Conservation (phyloP, 1,284 basidiomycete genomes). For the Tylopilus sp. region DNA sequence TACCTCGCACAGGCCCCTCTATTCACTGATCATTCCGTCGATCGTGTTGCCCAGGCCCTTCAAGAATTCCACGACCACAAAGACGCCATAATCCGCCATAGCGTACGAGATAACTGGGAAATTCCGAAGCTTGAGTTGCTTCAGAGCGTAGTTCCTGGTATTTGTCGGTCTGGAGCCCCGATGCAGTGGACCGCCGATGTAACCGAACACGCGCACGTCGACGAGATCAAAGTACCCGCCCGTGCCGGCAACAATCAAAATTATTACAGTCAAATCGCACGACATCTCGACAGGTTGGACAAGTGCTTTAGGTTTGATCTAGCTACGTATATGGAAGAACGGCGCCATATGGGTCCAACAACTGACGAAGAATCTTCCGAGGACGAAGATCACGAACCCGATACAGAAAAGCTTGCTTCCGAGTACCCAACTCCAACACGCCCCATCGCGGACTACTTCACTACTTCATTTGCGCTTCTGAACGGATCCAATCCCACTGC, state of each 20-base stretch:
- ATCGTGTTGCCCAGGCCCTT: background rate
- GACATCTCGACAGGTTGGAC: too few relatives aligned
- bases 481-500: too few relatives aligned
- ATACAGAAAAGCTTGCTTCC: background rate
- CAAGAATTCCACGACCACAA: too few relatives aligned
- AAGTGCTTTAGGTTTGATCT: too few relatives aligned
- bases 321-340: too few relatives aligned
- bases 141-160: too few relatives aligned
- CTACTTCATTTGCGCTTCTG: background rate
- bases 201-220: constrained; percentile 13
- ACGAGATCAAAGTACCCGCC: background rate
- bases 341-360: too few relatives aligned
- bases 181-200: constrained; percentile 20
- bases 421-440: background rate
- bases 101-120: background rate
- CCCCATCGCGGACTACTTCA: background rate
- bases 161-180: background rate
- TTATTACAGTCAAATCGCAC: constrained; percentile 4
- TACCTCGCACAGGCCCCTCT: background rate
- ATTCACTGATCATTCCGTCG: background rate
- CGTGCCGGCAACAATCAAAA: too few relatives aligned
- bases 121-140: too few relatives aligned
- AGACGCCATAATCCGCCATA: background rate
- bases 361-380: too few relatives aligned
- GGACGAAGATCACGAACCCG: background rate